phyloP scores from a whole-genome alignment of 2,329 filamentous ascomycete genomes.

The Aspergillus phoenicis region DNA sequence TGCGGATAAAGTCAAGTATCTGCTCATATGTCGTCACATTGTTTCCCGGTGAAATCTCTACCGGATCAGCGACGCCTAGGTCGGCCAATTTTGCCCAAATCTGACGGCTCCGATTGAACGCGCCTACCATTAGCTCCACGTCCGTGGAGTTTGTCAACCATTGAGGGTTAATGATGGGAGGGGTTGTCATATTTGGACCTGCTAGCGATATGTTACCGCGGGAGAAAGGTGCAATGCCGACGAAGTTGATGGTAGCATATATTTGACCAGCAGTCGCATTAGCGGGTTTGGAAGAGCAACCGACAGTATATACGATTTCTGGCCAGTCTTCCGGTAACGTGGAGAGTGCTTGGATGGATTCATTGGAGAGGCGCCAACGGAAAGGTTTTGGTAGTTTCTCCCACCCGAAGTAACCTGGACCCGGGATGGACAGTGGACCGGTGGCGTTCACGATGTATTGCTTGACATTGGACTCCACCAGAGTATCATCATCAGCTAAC shows the following conservation, averaged over 20 bases:
- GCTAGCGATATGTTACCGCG: constrained; percentile 20
- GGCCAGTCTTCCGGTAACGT: constrained; percentile 37
- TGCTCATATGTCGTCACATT: constrained; percentile 43
- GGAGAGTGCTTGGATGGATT: constrained; percentile 18
- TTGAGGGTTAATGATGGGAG: constrained; percentile 20
- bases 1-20: constrained; percentile 36
- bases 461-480: constrained; percentile 22
- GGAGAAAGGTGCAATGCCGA: constrained; percentile 18
- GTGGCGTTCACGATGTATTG: constrained; percentile 29
- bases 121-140: constrained; percentile 45
- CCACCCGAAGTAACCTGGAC: constrained; percentile 28
- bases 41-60: constrained; percentile 39
- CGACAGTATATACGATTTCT: constrained; percentile 27
- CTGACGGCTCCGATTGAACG: constrained; percentile 46
- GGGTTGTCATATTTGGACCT: constrained; percentile 20
- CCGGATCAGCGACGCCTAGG: constrained; percentile 30
- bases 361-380: constrained; percentile 22
- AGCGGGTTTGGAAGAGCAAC: background rate
- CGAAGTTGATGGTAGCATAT: constrained; percentile 19
- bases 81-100: constrained; percentile 30
- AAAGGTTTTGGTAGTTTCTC: constrained; percentile 32
- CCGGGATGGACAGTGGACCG: constrained; percentile 30
- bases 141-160: constrained; percentile 35
- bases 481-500: constrained; percentile 24
- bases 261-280: constrained; percentile 28